These are phyloP conservation scores for Taphrina populina DNA, from an alignment of 1,139 yeast genomes.

Conservation along the genomic window DNA sequence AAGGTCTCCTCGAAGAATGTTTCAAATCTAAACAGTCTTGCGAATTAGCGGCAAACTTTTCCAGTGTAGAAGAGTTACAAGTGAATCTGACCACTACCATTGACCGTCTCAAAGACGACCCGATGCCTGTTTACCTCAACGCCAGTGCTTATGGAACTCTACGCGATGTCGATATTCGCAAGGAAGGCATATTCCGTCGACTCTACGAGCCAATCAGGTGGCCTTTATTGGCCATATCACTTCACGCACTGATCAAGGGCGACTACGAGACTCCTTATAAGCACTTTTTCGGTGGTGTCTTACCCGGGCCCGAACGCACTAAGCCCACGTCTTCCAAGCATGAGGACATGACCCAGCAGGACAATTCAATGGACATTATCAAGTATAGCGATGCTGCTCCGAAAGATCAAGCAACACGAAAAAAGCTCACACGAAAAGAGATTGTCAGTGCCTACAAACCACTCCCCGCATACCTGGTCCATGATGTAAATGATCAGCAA, in stretches of 20 bases:
- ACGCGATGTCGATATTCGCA: not conserved
- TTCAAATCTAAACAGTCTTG: not conserved
- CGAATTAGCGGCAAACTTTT: constrained; percentile 1
- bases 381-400: not conserved
- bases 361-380: not conserved
- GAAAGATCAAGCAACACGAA: not conserved
- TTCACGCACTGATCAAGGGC: constrained; percentile 2
- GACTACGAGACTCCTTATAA: not conserved
- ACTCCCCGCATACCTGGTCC: not conserved
- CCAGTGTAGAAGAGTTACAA: not conserved
- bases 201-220: constrained; percentile 1
- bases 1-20: not conserved
- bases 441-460: not conserved
- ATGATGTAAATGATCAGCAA: not conserved
- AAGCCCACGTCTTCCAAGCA: not conserved
- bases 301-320: not conserved
- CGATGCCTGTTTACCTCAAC: not conserved
- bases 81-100: not conserved
- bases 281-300: not conserved
- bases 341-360: not conserved
- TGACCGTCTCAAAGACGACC: not conserved
- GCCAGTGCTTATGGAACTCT: constrained; percentile 1
- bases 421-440: not conserved
- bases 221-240: constrained; percentile 1
- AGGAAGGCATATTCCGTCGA: not conserved